Evolutionary conservation across 2,329 filamentous ascomycete genomes (phyloP).

Genomic region (Aurifilum marmelostoma): DNA sequence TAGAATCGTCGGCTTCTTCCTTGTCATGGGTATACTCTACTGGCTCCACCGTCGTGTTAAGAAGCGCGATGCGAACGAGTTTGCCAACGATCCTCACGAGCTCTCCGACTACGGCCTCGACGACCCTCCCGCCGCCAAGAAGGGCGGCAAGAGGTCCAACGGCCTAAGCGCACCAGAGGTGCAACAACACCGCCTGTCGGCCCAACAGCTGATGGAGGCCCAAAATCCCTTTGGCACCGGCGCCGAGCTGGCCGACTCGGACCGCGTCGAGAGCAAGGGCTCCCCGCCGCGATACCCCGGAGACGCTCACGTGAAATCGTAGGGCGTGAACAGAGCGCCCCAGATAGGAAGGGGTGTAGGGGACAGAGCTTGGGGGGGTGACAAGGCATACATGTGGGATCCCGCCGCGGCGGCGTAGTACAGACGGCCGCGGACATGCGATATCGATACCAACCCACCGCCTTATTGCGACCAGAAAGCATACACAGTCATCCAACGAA

Average conservation of each 20-base stretch:
- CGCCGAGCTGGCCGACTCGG: slow-evolving; percentile 22
- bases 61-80: slow-evolving; percentile 31
- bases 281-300: slow-evolving; percentile 27
- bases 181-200: slow-evolving; percentile 20
- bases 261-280: slow-evolving; percentile 13
- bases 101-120: slow-evolving; percentile 48
- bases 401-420: neutral
- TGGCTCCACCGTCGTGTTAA: slow-evolving; percentile 24
- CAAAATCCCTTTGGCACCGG: slow-evolving; percentile 25
- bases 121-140: slow-evolving; percentile 36
- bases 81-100: slow-evolving; percentile 32
- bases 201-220: slow-evolving; percentile 24
- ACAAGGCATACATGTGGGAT: neutral
- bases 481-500: neutral
- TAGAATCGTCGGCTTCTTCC: slow-evolving; percentile 23
- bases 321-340: slow-evolving; percentile 11
- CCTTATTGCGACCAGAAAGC: slow-evolving; percentile 1
- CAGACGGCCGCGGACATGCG: neutral
- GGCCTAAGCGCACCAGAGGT: neutral
- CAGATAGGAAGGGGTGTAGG: neutral
- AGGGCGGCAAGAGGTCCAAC: slow-evolving; percentile 8
- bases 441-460: neutral
- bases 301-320: slow-evolving; percentile 23
- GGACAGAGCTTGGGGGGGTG: neutral
- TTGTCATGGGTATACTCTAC: slow-evolving; percentile 21